Conservation (phyloP, 108 stramenopile genomes). For the Nitzschia putrida region DNA sequence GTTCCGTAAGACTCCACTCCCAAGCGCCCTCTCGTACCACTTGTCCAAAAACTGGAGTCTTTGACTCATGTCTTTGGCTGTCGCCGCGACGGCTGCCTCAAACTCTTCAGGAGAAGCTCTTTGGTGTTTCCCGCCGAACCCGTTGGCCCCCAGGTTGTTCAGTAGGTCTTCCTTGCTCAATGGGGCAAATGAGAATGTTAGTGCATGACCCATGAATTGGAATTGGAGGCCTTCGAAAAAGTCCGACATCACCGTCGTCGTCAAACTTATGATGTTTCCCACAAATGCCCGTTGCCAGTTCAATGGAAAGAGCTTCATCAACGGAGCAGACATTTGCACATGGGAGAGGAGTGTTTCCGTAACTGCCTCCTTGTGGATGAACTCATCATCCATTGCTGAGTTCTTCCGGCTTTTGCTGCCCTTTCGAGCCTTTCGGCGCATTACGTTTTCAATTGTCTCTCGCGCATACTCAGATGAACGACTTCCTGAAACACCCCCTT, state of each 20-base stretch:
- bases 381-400: slow-evolving; percentile 46
- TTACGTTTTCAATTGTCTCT: slow-evolving; percentile 70
- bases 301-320: slow-evolving; percentile 83
- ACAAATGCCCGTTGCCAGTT: slow-evolving; percentile 87
- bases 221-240: slow-evolving; percentile 82
- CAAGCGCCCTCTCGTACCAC: slow-evolving; percentile 82
- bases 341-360: slow-evolving; percentile 85
- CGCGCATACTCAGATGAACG: slow-evolving; percentile 40
- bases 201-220: slow-evolving; percentile 77
- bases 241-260: slow-evolving; percentile 77
- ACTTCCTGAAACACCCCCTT: slow-evolving; percentile 35
- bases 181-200: slow-evolving; percentile 83
- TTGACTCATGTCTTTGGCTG: slow-evolving; percentile 74
- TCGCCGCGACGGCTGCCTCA: slow-evolving; percentile 84
- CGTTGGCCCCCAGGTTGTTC: slow-evolving; percentile 57
- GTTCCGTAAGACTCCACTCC: slow-evolving; percentile 73
- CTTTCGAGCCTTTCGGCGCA: slow-evolving; percentile 53
- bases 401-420: slow-evolving; percentile 41
- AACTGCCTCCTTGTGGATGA: slow-evolving; percentile 82
- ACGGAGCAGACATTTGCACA: slow-evolving; percentile 85
- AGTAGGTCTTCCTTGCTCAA: slow-evolving; percentile 84
- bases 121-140: slow-evolving; percentile 56
- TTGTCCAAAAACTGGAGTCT: slow-evolving; percentile 79
- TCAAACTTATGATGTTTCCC: slow-evolving; percentile 83
- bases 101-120: slow-evolving; percentile 69